Conservation (phyloP, 225 moss, liverwort and hornwort genomes). For the Marchantia paleacea region DNA sequence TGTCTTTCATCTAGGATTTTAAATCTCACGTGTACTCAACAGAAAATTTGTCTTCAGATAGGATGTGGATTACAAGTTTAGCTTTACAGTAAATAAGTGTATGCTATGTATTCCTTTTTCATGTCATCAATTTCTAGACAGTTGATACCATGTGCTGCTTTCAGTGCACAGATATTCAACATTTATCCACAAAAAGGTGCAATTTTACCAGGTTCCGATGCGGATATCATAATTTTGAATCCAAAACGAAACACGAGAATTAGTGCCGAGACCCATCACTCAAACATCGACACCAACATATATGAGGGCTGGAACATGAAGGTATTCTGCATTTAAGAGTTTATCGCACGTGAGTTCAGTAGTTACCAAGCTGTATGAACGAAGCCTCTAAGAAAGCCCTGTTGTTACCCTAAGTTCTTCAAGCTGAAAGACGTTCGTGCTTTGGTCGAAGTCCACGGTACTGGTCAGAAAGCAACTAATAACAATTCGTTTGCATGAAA, state of each 20-base stretch:
- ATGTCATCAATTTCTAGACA: too few species aligned
- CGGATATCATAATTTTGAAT: conserved; percentile 87
- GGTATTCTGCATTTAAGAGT: conserved; percentile 32
- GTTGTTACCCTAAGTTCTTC: too few species aligned
- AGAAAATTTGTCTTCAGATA: not conserved
- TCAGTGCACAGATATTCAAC: conserved; percentile 97
- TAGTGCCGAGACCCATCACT: conserved; percentile 79
- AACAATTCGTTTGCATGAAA: not conserved
- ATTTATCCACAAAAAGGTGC: conserved; percentile 96
- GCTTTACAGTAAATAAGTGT: not conserved
- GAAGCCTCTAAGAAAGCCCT: too few species aligned
- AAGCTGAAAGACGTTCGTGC: too few species aligned
- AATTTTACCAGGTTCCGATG: conserved; percentile 79
- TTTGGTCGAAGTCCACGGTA: too few species aligned
- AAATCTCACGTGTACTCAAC: not conserved
- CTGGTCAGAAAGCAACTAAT: too few species aligned
- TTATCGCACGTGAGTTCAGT: too few species aligned
- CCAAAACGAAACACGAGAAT: conserved; percentile 78
- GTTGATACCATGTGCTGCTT: not conserved
- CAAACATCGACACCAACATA: conserved; percentile 91
- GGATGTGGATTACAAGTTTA: not conserved
- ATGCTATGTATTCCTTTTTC: too few species aligned
- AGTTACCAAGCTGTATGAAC: too few species aligned
- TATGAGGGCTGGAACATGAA: conserved; percentile 96
- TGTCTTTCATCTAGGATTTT: not conserved